Conservation (phyloP, 192 early-diverging fungal genomes). For the Coemansia sp. region DNA sequence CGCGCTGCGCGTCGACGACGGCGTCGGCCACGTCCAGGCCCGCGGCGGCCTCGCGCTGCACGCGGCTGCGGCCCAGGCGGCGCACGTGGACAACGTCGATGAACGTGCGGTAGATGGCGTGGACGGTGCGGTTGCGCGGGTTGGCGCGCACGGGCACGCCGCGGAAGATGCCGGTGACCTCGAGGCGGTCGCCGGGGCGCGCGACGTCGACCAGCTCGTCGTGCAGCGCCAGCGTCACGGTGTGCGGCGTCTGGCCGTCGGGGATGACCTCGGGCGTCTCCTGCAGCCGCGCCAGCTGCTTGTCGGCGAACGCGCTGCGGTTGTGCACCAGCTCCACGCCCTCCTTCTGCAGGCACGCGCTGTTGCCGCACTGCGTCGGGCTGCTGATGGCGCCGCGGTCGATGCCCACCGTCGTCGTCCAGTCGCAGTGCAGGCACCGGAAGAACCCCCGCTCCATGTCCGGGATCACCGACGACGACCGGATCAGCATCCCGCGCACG, state of each 20-base stretch:
- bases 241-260: conserved; percentile 98
- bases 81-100: conserved; percentile 94
- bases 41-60: conserved; percentile 55
- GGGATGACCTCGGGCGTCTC: conserved; percentile 93
- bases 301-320: conserved; percentile 89
- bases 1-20: conserved; percentile 50
- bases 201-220: conserved; percentile 92
- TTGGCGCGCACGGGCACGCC: conserved; percentile 90
- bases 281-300: conserved; percentile 90
- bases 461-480: conserved; percentile 88
- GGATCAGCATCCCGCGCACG: conserved; percentile 91
- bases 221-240: conserved; percentile 84
- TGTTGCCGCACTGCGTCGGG: conserved; percentile 76
- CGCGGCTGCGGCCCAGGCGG: conserved; percentile 70
- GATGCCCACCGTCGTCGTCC: conserved; percentile 69
- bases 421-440: conserved; percentile 88
- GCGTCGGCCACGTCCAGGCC: conserved; percentile 58
- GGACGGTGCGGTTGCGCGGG: conserved; percentile 81
- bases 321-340: conserved; percentile 91
- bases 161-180: conserved; percentile 94
- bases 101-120: conserved; percentile 91
- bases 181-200: conserved; percentile 91
- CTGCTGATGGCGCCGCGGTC: conserved; percentile 89
- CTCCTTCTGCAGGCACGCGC: conserved; percentile 76
- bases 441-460: conserved; percentile 95